Evolutionary conservation across 331 rosid genomes (phyloP).

Genomic region (Pyracantha coccinea): DNA sequence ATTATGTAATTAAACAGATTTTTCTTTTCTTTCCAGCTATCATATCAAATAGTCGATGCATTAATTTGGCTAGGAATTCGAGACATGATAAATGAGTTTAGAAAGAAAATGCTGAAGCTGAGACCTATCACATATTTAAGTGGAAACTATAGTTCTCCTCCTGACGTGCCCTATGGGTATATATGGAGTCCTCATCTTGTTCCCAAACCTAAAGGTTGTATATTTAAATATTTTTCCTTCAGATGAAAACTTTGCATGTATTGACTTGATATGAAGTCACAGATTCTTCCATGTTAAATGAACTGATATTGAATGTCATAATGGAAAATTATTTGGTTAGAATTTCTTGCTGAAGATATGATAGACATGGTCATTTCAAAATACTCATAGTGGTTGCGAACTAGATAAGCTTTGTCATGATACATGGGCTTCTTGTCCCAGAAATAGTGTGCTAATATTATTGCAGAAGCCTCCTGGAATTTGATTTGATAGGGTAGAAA

Average conservation of each 20-base stretch:
- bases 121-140: conserved; percentile 70
- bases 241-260: conserved; percentile 9
- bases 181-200: conserved; percentile 96
- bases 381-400: background rate
- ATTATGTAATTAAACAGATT: background rate
- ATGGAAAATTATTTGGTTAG: background rate
- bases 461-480: background rate
- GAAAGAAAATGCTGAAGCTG: conserved; percentile 75
- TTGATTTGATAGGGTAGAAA: background rate
- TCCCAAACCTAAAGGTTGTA: conserved; percentile 88
- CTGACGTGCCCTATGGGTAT: conserved; percentile 71
- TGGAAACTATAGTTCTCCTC: conserved; percentile 49
- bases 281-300: background rate
- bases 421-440: background rate
- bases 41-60: conserved; percentile 87
- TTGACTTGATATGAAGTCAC: background rate
- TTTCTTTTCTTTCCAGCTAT: conserved; percentile 53
- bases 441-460: background rate
- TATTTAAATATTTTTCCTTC: conserved; percentile 1
- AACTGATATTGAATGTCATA: background rate
- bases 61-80: conserved; percentile 93
- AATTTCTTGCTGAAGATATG: background rate
- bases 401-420: background rate
- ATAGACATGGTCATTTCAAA: background rate
- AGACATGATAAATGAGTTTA: conserved; percentile 72